Conservation (phyloP, 441 rosid species). For the Adansonia rubrostipa region DNA sequence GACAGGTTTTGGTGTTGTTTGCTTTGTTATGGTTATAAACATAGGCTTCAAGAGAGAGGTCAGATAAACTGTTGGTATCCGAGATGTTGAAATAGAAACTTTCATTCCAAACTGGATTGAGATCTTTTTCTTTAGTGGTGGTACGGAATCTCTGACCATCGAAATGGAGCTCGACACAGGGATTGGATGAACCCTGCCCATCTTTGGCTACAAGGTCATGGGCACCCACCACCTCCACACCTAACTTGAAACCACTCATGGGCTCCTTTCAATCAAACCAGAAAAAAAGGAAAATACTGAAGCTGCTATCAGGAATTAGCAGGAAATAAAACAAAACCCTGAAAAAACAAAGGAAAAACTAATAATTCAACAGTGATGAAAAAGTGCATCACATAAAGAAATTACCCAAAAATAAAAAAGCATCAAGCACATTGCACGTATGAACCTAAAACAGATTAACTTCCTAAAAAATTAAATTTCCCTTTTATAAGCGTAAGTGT, state of each 20-base stretch:
- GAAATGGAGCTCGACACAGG: slow-evolving; percentile 84
- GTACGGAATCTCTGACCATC: slow-evolving; percentile 78
- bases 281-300: neutral
- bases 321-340: slow-evolving; percentile 30
- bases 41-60: slow-evolving; percentile 66
- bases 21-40: slow-evolving; percentile 53
- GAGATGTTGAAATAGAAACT: slow-evolving; percentile 83
- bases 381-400: neutral
- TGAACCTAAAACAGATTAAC: neutral
- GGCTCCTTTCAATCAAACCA: neutral
- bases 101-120: slow-evolving; percentile 85
- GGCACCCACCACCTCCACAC: slow-evolving; percentile 86
- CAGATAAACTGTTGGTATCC: slow-evolving; percentile 58
- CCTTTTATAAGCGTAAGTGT: neutral
- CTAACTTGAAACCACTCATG: slow-evolving; percentile 81
- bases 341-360: slow-evolving; percentile 1
- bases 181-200: slow-evolving; percentile 59
- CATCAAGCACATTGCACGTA: neutral
- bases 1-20: slow-evolving; percentile 52
- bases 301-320: slow-evolving; percentile 17
- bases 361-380: neutral
- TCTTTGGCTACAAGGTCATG: slow-evolving; percentile 71
- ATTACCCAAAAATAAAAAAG: neutral
- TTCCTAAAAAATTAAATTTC: neutral
- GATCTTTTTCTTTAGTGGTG: slow-evolving; percentile 65